Conservation (phyloP, 345 rosid species). For the Gossypium mustelinum region DNA sequence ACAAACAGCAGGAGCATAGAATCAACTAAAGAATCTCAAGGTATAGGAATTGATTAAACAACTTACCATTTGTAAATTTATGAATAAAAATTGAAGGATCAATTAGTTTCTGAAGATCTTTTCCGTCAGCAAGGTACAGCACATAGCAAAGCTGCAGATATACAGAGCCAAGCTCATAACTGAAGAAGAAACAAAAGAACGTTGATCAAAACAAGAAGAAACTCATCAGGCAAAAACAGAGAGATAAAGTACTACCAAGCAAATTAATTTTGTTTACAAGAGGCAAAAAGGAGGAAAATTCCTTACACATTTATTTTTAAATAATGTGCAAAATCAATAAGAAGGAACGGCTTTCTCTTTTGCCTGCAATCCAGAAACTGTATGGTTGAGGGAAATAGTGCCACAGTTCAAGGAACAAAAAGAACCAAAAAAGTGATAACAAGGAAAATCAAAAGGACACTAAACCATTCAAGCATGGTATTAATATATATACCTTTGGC, state of each 20-base stretch:
- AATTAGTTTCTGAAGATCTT: conserved; percentile 57
- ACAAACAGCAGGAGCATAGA: conserved; percentile 11
- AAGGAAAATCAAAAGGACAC: neutral
- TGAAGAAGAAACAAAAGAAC: conserved; percentile 33
- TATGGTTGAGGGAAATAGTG: neutral
- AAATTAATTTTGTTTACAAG: neutral
- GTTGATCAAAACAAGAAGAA: neutral
- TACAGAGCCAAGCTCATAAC: conserved; percentile 85
- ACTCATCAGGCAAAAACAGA: neutral
- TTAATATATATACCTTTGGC: neutral
- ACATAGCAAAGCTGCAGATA: conserved; percentile 83
- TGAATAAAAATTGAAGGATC: conserved; percentile 90
- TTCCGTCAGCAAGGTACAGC: conserved; percentile 51
- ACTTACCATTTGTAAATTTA: conserved; percentile 72
- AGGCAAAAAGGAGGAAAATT: conserved; percentile 7
- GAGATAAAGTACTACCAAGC: neutral
- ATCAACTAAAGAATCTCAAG: neutral
- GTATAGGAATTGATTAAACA: conserved; percentile 5
- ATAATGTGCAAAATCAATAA: conserved; percentile 82
- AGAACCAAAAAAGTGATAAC: too few species aligned
- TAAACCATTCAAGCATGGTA: neutral
- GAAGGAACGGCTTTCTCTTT: conserved; percentile 60
- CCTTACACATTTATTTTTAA: conserved; percentile 77
- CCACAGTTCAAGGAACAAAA: neutral
- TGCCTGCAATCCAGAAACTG: conserved; percentile 45